Evolutionary conservation across 495 filamentous ascomycete genomes (phyloP), one percentile per base, ranked within the genome.

Genomic region (Beverwykella pulmonaria): DNA sequence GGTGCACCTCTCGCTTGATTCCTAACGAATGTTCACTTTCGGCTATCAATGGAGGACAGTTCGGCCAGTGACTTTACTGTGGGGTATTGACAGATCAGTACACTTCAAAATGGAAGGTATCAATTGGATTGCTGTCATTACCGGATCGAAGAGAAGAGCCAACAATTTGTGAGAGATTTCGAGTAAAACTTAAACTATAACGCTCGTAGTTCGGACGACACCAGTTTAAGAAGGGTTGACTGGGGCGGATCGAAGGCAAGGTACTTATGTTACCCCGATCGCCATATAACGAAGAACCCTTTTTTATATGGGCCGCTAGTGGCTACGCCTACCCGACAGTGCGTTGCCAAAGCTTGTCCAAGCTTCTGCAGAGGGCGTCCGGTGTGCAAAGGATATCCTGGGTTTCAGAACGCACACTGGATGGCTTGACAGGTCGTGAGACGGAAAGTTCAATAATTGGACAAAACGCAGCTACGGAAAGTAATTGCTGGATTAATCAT

Each of bases 311-410:
- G 57, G 46, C 32, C 49, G 50, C 53, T 68, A 62, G 65, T 61
- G 57, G 59, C 65, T 65, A 65, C 69, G 32, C 60, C 62, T 71
- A 66, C 63, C 63, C 68, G 68, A 57, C 34, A 66, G 58, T 58
- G 54, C 55, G 65, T 63, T 39, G 60, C 65, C 64, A 71, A 71
- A 63, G 55, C 64, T 68, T 67, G 66, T 64, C 53, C 14, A 63
- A 69, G 53, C 46, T 36, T 54, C 39, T 62, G 66, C 66, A 64
- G 12, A 54, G 52, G 27, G 7, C 53, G 46, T 64, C 53, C 67
- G 67, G 67, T 61, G 60, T 64, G 61, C 50, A 48, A 64, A 41
- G 26, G 54, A 27, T 36, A 59, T 50, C 48, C 41, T 55, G 55
- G 53, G 67, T 64, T 62, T 68, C 65, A 68, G 57, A 54, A 48